Evolutionary conservation across 257 asterid genomes (phyloP).

Genomic region (Fraxinus excelsior): DNA sequence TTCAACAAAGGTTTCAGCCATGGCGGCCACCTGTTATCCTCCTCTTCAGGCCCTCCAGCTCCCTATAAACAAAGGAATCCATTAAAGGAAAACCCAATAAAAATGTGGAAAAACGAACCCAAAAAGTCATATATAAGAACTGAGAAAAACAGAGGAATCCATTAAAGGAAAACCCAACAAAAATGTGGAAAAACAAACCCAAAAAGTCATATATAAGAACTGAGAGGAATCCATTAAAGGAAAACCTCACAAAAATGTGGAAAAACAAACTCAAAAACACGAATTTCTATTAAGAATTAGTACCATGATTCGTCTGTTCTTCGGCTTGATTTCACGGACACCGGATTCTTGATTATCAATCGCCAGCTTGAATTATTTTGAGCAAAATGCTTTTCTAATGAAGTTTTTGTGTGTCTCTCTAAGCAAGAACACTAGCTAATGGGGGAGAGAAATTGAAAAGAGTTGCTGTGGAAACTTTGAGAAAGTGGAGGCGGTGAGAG

Average conservation of each 20-base stretch:
- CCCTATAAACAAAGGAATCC: slow-evolving; percentile 37
- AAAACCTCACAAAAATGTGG: not conserved
- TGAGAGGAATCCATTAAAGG: not conserved
- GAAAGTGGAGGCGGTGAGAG: slow-evolving; percentile 55
- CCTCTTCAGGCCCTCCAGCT: slow-evolving; percentile 65
- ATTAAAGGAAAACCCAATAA: not conserved
- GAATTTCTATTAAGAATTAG: not conserved
- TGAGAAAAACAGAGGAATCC: not conserved
- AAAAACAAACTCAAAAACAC: not conserved
- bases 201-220: too few relatives aligned
- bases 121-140: too few relatives aligned
- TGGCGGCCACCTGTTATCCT: slow-evolving; percentile 61
- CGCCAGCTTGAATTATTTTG: slow-evolving; percentile 53
- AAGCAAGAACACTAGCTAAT: slow-evolving; percentile 10
- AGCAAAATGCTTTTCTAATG: not conserved
- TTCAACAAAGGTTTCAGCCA: slow-evolving; percentile 57
- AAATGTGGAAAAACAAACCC: not conserved
- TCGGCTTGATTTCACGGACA: slow-evolving; percentile 68
- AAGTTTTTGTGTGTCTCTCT: slow-evolving; percentile 14
- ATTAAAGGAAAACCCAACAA: not conserved
- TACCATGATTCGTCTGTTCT: slow-evolving; percentile 76
- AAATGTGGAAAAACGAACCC: not conserved
- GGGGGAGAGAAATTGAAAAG: slow-evolving; percentile 26
- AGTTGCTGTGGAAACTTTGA: slow-evolving; percentile 28
- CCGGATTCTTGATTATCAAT: slow-evolving; percentile 64